Conservation (phyloP, 805 yeast species). For the Candida maesae region DNA sequence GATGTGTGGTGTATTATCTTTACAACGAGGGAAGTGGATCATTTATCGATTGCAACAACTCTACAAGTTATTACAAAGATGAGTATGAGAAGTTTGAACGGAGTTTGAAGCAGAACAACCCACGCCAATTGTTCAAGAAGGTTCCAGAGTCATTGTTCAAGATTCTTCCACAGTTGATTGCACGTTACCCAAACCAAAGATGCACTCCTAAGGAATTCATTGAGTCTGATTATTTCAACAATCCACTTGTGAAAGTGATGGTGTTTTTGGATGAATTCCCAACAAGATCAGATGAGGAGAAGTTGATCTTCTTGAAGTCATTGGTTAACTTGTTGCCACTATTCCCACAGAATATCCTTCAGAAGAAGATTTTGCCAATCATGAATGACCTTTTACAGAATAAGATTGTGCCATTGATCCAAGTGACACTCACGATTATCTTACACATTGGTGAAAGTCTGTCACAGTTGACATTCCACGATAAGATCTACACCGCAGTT, state of each 20-base stretch:
- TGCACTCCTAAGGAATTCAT: conserved; percentile 61
- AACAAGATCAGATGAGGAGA: conserved; percentile 66
- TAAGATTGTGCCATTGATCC: conserved; percentile 39
- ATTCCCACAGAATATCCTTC: conserved; percentile 43
- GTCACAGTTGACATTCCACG: conserved; percentile 76
- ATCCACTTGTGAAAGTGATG: conserved; percentile 76
- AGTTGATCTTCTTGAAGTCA: conserved; percentile 63
- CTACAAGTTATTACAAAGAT: conserved; percentile 57
- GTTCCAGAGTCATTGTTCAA: conserved; percentile 53
- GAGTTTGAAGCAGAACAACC: conserved; percentile 39
- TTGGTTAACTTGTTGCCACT: conserved; percentile 48
- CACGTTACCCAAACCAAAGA: conserved; percentile 55
- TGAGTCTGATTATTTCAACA: conserved; percentile 74
- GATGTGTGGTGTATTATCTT: conserved; percentile 66
- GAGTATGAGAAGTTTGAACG: conserved; percentile 47
- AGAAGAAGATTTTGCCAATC: conserved; percentile 69
- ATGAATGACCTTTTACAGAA: conserved; percentile 49
- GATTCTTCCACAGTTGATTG: conserved; percentile 49
- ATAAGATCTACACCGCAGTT: conserved; percentile 28
- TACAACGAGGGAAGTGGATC: conserved; percentile 53
- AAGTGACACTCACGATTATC: conserved; percentile 49
- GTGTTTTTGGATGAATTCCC: conserved; percentile 80
- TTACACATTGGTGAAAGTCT: conserved; percentile 60
- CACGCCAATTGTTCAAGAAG: conserved; percentile 43
- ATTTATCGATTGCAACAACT: conserved; percentile 47